Base-by-base conservation (phyloP, 2,329 filamentous ascomycete species). In the Dactylonectria estremocensis region DNA sequence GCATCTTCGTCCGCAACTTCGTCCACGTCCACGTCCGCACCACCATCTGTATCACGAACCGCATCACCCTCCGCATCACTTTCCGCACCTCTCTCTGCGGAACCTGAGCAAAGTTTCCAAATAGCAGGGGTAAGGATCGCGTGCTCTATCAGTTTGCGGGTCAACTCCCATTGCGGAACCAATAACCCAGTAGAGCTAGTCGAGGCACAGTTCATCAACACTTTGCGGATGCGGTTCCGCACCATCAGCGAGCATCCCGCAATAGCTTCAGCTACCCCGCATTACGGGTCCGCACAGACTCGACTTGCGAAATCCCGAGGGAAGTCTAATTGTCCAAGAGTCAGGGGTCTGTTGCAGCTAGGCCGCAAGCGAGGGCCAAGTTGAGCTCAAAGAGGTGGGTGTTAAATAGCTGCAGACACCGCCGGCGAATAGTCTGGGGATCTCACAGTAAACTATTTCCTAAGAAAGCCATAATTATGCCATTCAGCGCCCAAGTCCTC, bases 211-310 rank as follows among this genome's bases (percentile, higher is more conserved):
- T 24, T 40, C 22, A 57, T 10, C 46, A 57, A 37, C 24, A 10
- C 24, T 35, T 49, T 63, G 64, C 58, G 64, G 64, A 24, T 54
- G 64, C 63, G 63, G 63, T 61, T 33, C 63, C 63, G 63, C 60
- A 63, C 40, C 14, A 5, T 11, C 3, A 5, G 16, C 5, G n/a
- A 9, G 6, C 10, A 5, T 53, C 56, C 63, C 57, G 63, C 63
- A 66, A 66, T 22, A 18, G 8, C 35, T 46, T 56, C 43, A 48
- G 9, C 43, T 40, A 48, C 48, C 49, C 55, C 56, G 63, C 63
- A 55, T 49, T 57, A 61, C 72, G 72, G 66, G 33, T 70, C 72
- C 72, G 72, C 67, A 67, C 18, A 24, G 13, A 13, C 50, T 35
- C 31, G 24, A 4, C 3, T 9, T 35, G 31, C 20, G n/a, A 10